Percentiles rank a stretch among this genome's conserved stretches.
These are phyloP conservation scores for Citrus sinensis DNA, from an alignment of 345 rosid genomes.

Conservation along the genomic window DNA sequence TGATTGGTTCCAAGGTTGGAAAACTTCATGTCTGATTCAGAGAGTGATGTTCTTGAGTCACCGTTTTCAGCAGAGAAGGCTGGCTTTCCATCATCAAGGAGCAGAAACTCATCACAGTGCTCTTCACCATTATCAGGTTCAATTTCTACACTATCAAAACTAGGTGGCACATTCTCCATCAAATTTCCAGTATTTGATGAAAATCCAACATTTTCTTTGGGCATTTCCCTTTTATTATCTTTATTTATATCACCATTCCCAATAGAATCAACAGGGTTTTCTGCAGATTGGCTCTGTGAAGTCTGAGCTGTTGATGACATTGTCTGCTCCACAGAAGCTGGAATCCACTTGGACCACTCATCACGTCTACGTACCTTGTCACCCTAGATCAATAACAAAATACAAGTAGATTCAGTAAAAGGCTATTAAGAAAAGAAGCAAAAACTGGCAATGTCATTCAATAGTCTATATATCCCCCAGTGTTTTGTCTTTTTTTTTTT, in stretches of 20 bases:
- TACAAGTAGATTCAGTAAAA: background rate
- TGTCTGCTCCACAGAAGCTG: conserved; percentile 23
- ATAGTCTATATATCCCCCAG: conserved; percentile 4
- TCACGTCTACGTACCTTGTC: conserved; percentile 69
- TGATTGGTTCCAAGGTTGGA: conserved; percentile 19
- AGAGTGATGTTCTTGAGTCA: conserved; percentile 17
- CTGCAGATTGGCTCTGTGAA: conserved; percentile 34
- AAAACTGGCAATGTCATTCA: background rate
- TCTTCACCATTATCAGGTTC: conserved; percentile 8
- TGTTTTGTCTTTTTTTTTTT: background rate
- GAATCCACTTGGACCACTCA: conserved; percentile 81
- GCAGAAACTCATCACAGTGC: conserved; percentile 9
- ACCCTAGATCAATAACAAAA: conserved; percentile 45
- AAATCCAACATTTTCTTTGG: conserved; percentile 21
- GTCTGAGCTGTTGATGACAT: conserved; percentile 28
- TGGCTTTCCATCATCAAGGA: conserved; percentile 15
- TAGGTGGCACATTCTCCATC: conserved; percentile 16
- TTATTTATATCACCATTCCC: conserved; percentile 15
- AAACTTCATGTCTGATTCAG: conserved; percentile 21
- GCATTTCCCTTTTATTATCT: conserved; percentile 25
- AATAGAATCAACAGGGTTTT: conserved; percentile 26
- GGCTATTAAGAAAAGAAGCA: background rate
- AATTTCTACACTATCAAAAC: conserved; percentile 19
- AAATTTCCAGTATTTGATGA: background rate
- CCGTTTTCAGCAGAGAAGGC: conserved; percentile 13